phyloP scores from a whole-genome alignment of 2,329 filamentous ascomycete genomes.

The Acrocalymma vagum region DNA sequence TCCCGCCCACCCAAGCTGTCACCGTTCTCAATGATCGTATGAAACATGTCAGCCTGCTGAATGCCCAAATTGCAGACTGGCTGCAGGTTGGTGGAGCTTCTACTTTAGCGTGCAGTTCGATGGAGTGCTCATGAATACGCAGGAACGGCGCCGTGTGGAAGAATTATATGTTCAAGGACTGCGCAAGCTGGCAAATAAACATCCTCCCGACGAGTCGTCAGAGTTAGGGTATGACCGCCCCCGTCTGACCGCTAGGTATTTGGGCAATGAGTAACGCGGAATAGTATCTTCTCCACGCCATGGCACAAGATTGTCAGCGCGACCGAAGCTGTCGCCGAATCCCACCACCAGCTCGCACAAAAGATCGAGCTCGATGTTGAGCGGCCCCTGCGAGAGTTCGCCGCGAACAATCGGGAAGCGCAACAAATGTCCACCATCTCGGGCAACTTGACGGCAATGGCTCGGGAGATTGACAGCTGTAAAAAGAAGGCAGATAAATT shows the following conservation, averaged over 20 bases:
- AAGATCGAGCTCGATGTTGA: constrained; percentile 92
- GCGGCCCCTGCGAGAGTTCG: constrained; percentile 79
- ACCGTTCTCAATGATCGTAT: constrained; percentile 85
- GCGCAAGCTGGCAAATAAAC: constrained; percentile 79
- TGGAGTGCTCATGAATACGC: constrained; percentile 32
- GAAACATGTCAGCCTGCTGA: constrained; percentile 84
- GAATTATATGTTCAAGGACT: constrained; percentile 86
- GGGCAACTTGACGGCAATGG: constrained; percentile 79
- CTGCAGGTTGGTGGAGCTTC: constrained; percentile 74
- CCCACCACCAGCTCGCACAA: constrained; percentile 81
- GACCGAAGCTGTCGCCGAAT: constrained; percentile 80
- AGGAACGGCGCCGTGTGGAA: constrained; percentile 94
- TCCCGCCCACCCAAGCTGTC: constrained; percentile 85
- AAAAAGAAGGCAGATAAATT: constrained; percentile 88
- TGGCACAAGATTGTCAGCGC: constrained; percentile 89
- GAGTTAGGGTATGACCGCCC: constrained; percentile 79
- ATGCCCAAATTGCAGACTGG: constrained; percentile 94
- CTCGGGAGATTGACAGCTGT: constrained; percentile 84
- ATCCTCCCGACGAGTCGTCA: constrained; percentile 75
- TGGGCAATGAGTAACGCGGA: constrained; percentile 30
- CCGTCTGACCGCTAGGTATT: background rate
- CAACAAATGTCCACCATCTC: constrained; percentile 82
- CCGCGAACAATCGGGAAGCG: constrained; percentile 75
- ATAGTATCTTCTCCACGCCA: constrained; percentile 85
- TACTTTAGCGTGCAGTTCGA: constrained; percentile 6